These are phyloP conservation scores for Rutstroemia sp. DNA, from an alignment of 2,329 filamentous ascomycete species.

Conservation along the genomic window DNA sequence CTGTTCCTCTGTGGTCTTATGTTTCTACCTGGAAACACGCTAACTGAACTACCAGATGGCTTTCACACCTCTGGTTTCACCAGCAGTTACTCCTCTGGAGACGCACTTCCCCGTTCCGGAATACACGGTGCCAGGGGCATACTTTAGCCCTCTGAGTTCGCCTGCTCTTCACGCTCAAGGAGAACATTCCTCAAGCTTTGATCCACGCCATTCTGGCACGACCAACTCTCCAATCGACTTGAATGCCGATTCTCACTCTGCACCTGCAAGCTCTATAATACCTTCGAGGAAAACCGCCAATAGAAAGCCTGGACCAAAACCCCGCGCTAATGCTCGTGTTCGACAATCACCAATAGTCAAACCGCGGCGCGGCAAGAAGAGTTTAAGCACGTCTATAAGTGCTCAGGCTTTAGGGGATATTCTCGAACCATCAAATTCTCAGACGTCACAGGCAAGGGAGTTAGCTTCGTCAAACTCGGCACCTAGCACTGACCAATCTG, in stretches of 20 bases:
- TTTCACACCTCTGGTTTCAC: conserved; percentile 75
- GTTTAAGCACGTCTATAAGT: conserved; percentile 33
- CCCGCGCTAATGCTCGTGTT: conserved; percentile 25
- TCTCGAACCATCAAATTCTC: conserved; percentile 28
- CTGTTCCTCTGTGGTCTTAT: not conserved
- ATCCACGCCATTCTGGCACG: conserved; percentile 33
- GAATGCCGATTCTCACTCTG: conserved; percentile 24
- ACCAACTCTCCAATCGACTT: conserved; percentile 28
- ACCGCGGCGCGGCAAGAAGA: conserved; percentile 37
- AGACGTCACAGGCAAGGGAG: conserved; percentile 32
- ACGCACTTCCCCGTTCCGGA: conserved; percentile 52
- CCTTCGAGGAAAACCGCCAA: conserved; percentile 17
- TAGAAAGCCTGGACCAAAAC: conserved; percentile 15
- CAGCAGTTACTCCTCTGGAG: conserved; percentile 76
- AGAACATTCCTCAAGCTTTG: conserved; percentile 36
- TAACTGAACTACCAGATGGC: conserved; percentile 47
- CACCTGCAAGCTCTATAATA: conserved; percentile 17
- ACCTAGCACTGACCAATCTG: conserved; percentile 44
- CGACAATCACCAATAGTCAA: conserved; percentile 35
- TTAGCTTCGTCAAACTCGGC: conserved; percentile 27
- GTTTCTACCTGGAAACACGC: not conserved
- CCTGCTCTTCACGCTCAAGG: conserved; percentile 70
- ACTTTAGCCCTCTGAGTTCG: conserved; percentile 78
- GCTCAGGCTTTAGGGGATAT: conserved; percentile 34
- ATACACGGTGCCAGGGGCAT: conserved; percentile 55